Conservation (phyloP, 2,329 filamentous ascomycete genomes). For the Penicillium sp. region DNA sequence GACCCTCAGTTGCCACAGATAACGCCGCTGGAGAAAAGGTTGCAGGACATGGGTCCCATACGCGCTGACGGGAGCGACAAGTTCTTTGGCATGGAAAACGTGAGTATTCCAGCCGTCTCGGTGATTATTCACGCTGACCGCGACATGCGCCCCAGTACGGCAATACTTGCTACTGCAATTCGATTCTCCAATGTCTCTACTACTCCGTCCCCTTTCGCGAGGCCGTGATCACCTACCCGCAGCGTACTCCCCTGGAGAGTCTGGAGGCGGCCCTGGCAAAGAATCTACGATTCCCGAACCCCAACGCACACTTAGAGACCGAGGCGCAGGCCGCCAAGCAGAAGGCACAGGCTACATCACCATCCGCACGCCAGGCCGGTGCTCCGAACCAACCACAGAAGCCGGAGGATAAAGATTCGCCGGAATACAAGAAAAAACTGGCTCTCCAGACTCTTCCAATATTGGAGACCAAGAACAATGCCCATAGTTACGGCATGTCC, state of each 20-base stretch:
- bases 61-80: conserved; percentile 90
- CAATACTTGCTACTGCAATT: conserved; percentile 98
- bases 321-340: conserved; percentile 46
- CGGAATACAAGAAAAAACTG: conserved; percentile 97
- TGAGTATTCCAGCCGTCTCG: conserved; percentile 49
- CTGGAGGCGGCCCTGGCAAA: conserved; percentile 54
- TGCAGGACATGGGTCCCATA: conserved; percentile 74
- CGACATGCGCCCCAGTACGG: conserved; percentile 63
- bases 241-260: conserved; percentile 63
- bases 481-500: conserved; percentile 79
- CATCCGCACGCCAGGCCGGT: conserved; percentile 45
- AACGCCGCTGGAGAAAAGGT: conserved; percentile 66
- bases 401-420: conserved; percentile 90
- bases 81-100: conserved; percentile 97
- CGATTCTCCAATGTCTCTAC: conserved; percentile 93
- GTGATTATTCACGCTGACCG: conserved; percentile 12
- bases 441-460: conserved; percentile 84
- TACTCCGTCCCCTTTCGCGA: conserved; percentile 93
- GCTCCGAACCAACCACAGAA: conserved; percentile 57
- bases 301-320: conserved; percentile 52
- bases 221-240: conserved; percentile 86
- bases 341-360: conserved; percentile 34
- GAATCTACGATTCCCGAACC: conserved; percentile 57
- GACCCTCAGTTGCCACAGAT: conserved; percentile 54
- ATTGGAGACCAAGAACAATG: conserved; percentile 78